These are phyloP conservation scores for Pythium utonaiense DNA, from an alignment of 352 stramenopile genomes.

Conservation along the genomic window DNA sequence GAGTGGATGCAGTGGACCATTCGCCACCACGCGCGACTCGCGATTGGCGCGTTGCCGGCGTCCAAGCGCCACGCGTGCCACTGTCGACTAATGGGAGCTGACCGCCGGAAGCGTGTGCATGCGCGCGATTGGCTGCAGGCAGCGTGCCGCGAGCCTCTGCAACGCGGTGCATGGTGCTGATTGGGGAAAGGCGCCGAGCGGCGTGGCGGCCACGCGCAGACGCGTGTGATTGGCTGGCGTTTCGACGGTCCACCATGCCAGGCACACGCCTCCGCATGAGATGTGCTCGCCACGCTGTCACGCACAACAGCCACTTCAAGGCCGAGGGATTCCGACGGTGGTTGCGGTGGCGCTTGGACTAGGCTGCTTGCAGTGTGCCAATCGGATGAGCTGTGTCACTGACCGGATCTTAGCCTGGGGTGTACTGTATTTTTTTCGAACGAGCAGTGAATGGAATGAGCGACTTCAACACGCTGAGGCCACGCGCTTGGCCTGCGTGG, in stretches of 20 bases:
- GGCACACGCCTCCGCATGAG: not conserved
- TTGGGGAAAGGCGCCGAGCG: not conserved
- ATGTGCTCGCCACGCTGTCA: not conserved
- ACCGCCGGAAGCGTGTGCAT: slow-evolving; percentile 19
- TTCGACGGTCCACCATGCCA: not conserved
- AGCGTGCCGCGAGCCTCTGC: not conserved
- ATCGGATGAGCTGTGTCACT: too few relatives aligned
- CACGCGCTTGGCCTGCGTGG: not conserved
- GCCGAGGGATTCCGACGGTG: not conserved
- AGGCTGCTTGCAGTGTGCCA: too few relatives aligned
- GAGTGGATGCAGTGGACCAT: too few relatives aligned
- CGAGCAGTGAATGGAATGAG: not conserved
- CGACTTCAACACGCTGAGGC: slow-evolving; percentile 6
- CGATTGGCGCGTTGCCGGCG: not conserved
- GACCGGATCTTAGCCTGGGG: slow-evolving; percentile 4
- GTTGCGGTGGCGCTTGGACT: too few relatives aligned
- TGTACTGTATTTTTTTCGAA: slow-evolving; percentile 1
- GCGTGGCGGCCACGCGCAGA: not conserved
- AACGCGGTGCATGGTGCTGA: not conserved
- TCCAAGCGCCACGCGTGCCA: not conserved
- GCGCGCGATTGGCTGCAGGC: slow-evolving; percentile 6
- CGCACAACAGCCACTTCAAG: too few relatives aligned
- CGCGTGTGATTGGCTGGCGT: slow-evolving; percentile 19
- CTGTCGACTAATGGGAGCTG: slow-evolving; percentile 11
- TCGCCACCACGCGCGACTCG: too few relatives aligned